A percentile compares a stretch with the other conserved stretches of the same genome.
Evolutionary conservation across 2,329 filamentous ascomycete species (phyloP).

Genomic region (Orbilia quercus): DNA sequence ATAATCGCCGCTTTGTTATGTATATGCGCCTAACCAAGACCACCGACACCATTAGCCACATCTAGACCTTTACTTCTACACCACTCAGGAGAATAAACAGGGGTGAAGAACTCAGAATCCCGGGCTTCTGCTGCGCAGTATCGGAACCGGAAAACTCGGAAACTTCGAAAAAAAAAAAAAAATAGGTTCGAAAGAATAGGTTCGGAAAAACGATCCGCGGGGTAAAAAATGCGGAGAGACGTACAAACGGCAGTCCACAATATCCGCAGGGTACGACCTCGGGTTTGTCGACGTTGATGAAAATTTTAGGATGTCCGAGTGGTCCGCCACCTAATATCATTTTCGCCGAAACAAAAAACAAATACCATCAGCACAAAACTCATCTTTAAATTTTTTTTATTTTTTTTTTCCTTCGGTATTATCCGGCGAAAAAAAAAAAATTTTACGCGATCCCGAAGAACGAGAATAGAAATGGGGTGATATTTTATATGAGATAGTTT

Average conservation of each 20-base stretch:
- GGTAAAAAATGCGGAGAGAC: constrained; percentile 62
- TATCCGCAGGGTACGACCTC: constrained; percentile 91
- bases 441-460: no score
- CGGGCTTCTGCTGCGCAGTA: no score
- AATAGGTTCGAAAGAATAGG: no score
- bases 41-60: constrained; percentile 3
- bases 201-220: no score
- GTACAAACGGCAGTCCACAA: constrained; percentile 91
- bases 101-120: no score
- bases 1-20: constrained; percentile 51
- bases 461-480: background rate
- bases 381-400: no score
- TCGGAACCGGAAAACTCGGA: background rate
- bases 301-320: constrained; percentile 89
- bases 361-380: no score
- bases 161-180: constrained; percentile 58
- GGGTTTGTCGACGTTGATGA: constrained; percentile 98
- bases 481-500: background rate
- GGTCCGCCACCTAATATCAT: constrained; percentile 74
- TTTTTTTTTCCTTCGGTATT: no score
- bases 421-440: no score
- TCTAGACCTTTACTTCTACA: no score
- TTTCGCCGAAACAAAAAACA: background rate
- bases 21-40: constrained; percentile 24
- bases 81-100: no score